A percentile compares a stretch with the other conserved stretches of the same genome.
phyloP scores from a whole-genome alignment of 345 rosid species.

The Sapria himalayana region DNA sequence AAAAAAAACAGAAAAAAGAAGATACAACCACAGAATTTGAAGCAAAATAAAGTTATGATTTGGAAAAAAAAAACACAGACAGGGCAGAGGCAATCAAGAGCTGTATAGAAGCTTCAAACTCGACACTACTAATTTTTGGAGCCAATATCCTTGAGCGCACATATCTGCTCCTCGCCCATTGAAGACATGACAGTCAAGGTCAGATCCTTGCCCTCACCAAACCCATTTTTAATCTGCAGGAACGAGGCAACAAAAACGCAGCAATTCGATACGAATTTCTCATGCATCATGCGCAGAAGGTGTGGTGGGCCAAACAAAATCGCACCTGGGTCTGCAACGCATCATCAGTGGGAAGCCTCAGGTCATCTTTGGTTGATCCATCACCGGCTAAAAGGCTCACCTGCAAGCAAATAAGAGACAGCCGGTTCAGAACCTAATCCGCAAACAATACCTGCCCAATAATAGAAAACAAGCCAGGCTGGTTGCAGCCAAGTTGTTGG shows the following conservation, averaged over 20 bases:
- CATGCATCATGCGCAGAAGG: background rate
- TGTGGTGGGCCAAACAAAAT: background rate
- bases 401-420: constrained; percentile 9
- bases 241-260: background rate
- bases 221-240: constrained; percentile 49
- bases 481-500: background rate
- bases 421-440: constrained; percentile 1
- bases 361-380: constrained; percentile 55
- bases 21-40: too few relatives aligned
- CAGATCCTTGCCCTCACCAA: constrained; percentile 53
- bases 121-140: constrained; percentile 40
- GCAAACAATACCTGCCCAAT: background rate
- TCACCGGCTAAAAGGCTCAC: constrained; percentile 54
- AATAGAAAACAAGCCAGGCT: background rate
- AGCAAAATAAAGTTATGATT: too few relatives aligned
- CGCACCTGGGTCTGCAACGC: constrained; percentile 37
- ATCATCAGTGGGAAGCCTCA: constrained; percentile 59
- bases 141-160: constrained; percentile 66
- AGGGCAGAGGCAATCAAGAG: too few relatives aligned
- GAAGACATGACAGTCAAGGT: constrained; percentile 66
- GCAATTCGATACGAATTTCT: background rate
- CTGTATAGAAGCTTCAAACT: too few relatives aligned
- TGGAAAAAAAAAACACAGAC: too few relatives aligned
- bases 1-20: too few relatives aligned
- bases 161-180: constrained; percentile 90